Base-by-base conservation (phyloP, 108 stramenopile genomes). In the Cylindrotheca fusiformis region DNA sequence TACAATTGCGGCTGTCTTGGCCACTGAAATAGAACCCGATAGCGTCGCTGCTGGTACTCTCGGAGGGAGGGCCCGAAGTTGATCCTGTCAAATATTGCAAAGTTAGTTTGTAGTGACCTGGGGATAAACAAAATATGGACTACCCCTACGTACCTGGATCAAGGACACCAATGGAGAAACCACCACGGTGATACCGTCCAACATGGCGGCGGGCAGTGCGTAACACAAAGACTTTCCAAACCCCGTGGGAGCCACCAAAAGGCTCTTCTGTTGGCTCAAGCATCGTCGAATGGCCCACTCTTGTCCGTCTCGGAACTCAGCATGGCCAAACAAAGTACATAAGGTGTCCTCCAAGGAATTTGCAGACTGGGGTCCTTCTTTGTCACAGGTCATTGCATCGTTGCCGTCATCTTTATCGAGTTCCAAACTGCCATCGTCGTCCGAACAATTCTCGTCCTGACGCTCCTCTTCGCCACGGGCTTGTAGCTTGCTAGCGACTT, bases 211-310 rank as follows among this genome's bases (percentile, higher is more conserved):
- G 1, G 99, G 97, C 19, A 99, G 77, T 14, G 97, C 95, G 68
- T 97, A 99, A 71, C 94, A 96, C 32, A 99, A 72, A 20, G 88
- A 90, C 74, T 99, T 99, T 30, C 99, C 99, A 26, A 83, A 86
- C 4, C 99, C 99, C n/a, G 99, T 99, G 1, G 98, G 93, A 29
- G 96, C 93, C 23, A 99, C 95, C 26, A 97, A 66, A 12, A 97
- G 79, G 52, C 90, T 89, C 52, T 72, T 62, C 60, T 94, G 72
- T 19, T 78, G 48, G 10, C 75, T 63, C 45, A 95, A 58, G 45
- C 86, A 87, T 28, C 96, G 73, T 29, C 77, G 48, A 26, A 97
- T 89, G 2, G 93, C 92, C 96, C 96, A 97, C 69, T 91, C 90
- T 65, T 97, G 95, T 6, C 91, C 90, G 51, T 82, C 79, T 18